Evolutionary conservation across 352 stramenopile genomes (phyloP), one percentile per base, ranked within the genome.

Genomic region (Phytophthora rubi): DNA sequence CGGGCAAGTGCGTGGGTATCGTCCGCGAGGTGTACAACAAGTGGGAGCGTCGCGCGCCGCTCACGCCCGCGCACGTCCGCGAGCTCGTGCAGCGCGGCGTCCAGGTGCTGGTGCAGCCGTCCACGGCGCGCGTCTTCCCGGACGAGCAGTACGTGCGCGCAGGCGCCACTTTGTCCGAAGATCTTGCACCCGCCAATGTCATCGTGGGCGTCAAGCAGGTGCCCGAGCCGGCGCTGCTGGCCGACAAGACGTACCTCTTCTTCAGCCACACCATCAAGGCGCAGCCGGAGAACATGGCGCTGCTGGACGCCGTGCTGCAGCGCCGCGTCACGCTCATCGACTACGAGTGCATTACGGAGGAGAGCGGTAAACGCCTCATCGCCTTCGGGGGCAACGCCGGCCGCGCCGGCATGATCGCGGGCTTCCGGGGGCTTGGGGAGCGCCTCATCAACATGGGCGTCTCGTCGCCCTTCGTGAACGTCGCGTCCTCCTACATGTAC

Each of bases 261-360:
- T 99, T 99, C 75, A 97, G 88, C 65, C 97, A 99, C 84, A 97
- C 93, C 58, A 98, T 99, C 82, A 99, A 99, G 73, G 97, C 94
- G 45, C 97, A 99, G 79, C 83, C 88, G 3, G 91, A 98, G 73
- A 99, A 99, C 79, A 99, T 99, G 96, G 76, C 81, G 65, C 79
- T 99, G 21, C 84, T 99, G 52, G 90, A 98, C 70, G 82, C 91
- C 21, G 90, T 98, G 60, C 80, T 98, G 6, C 80, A 96, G 44
- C 93, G 96, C 49, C 91, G 94, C 28, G 94, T 99, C 65, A 93
- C 93, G 54, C 83, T 99, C 30, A 94, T 99, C 63, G 97, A 99
- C 78, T 99, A 99, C 73, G 97, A 99, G 73, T 98, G 92, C 66
- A 99, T 99, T 75, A 96, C 89, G 2, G 81, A 97, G 57, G 75